These are phyloP conservation scores for Parmelia sp. DNA, from an alignment of 495 filamentous ascomycete species.

Conservation along the genomic window DNA sequence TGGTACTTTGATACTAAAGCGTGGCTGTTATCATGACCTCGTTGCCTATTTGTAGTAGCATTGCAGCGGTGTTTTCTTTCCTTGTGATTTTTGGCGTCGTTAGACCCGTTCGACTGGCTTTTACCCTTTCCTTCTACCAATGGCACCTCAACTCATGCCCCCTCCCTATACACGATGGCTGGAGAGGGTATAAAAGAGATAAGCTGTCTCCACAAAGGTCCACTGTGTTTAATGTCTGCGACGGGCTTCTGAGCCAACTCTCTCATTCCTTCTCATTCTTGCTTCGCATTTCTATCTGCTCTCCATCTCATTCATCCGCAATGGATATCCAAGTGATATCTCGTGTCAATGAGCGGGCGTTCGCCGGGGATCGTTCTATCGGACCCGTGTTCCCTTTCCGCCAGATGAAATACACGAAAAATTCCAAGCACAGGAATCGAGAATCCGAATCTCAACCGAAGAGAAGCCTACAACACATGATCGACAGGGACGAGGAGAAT, in stretches of 20 bases:
- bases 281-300: background rate
- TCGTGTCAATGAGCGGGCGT: background rate
- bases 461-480: constrained; percentile 4
- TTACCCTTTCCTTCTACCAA: constrained; percentile 3
- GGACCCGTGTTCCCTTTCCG: background rate
- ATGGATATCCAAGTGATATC: constrained; percentile 6
- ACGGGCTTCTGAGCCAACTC: background rate
- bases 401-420: background rate
- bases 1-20: background rate
- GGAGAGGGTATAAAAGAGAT: constrained; percentile 3
- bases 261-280: constrained; percentile 5
- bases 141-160: background rate
- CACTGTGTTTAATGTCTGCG: background rate
- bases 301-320: background rate
- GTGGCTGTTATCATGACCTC: constrained; percentile 5
- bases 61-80: background rate
- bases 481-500: background rate
- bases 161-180: constrained; percentile 1
- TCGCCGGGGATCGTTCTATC: background rate
- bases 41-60: background rate
- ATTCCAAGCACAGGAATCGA: background rate
- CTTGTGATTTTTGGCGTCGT: constrained; percentile 1
- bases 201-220: background rate
- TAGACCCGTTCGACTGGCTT: constrained; percentile 8
- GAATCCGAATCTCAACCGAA: background rate